Evolutionary conservation across 139 green algal genomes (phyloP).

Genomic region (Chlorella sp.): DNA sequence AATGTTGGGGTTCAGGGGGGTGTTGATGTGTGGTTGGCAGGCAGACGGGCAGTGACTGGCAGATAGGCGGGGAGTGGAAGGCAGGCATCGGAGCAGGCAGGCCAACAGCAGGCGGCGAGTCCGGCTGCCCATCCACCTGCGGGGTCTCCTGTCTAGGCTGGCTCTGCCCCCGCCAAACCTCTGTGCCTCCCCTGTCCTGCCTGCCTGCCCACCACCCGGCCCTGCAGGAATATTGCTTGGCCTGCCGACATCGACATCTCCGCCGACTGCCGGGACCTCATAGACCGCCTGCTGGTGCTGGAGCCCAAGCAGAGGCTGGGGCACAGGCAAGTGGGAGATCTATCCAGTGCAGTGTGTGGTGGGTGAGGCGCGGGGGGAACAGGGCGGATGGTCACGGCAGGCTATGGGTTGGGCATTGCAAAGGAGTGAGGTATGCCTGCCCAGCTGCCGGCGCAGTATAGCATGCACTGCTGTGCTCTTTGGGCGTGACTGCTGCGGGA

Average conservation of each 20-base stretch:
- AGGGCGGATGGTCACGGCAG: background rate
- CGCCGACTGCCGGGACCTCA: constrained; percentile 82
- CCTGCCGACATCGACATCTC: constrained; percentile 73
- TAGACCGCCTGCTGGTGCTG: constrained; percentile 78
- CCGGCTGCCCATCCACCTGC: background rate
- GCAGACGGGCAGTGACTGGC: background rate
- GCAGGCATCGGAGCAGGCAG: background rate
- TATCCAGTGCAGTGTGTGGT: background rate
- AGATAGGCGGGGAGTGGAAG: background rate
- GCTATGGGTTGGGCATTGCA: background rate
- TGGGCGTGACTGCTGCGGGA: too few relatives aligned
- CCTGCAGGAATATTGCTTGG: constrained; percentile 66
- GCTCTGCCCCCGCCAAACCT: background rate
- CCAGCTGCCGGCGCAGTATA: background rate
- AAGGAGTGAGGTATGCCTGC: too few relatives aligned
- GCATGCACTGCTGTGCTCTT: too few relatives aligned
- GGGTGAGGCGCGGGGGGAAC: background rate
- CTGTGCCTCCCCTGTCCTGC: background rate
- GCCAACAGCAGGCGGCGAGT: background rate
- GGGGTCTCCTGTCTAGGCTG: background rate
- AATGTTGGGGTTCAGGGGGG: background rate
- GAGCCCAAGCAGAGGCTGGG: constrained; percentile 79
- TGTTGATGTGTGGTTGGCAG: background rate
- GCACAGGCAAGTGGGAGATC: constrained; percentile 44
- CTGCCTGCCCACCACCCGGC: background rate